These are phyloP conservation scores for Ganoderma sinense DNA, from an alignment of 1,284 basidiomycete genomes.

Conservation along the genomic window DNA sequence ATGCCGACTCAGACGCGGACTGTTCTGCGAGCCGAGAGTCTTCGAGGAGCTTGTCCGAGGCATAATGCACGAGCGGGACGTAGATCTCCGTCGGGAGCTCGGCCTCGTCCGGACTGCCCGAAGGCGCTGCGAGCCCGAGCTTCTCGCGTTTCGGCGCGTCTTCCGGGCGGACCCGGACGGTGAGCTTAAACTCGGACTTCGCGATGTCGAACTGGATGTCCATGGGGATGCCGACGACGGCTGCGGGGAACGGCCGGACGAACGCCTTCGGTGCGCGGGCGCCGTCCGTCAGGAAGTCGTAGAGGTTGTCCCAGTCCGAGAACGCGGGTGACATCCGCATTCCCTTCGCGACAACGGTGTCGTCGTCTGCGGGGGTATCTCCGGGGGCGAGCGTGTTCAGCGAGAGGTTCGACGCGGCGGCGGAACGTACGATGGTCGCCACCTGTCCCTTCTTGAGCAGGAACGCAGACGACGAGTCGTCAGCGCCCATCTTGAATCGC, in stretches of 20 bases:
- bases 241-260: conserved; percentile 81
- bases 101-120: conserved; percentile 40
- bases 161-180: conserved; percentile 64
- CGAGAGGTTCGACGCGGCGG: conserved; percentile 41
- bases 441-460: conserved; percentile 36
- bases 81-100: conserved; percentile 83
- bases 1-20: conserved; percentile 5
- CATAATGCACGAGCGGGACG: conserved; percentile 90
- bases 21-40: conserved; percentile 23
- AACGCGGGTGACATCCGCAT: conserved; percentile 7
- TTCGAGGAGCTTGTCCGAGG: conserved; percentile 52
- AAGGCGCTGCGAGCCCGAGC: conserved; percentile 26
- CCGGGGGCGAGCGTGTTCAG: conserved; percentile 39
- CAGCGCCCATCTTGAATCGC: conserved; percentile 36
- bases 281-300: conserved; percentile 82
- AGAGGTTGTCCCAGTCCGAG: conserved; percentile 52
- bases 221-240: conserved; percentile 71
- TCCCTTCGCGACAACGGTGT: conserved; percentile 21
- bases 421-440: conserved; percentile 27
- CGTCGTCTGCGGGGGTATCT: conserved; percentile 21
- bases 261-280: conserved; percentile 86
- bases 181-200: conserved; percentile 74
- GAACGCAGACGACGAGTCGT: conserved; percentile 42
- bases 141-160: conserved; percentile 47
- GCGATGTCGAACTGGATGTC: conserved; percentile 82